Percentiles rank a stretch among this genome's conserved stretches.
Evolutionary conservation across 1,284 basidiomycete species (phyloP).

Genomic region (Sanghuangporus sanghuang): DNA sequence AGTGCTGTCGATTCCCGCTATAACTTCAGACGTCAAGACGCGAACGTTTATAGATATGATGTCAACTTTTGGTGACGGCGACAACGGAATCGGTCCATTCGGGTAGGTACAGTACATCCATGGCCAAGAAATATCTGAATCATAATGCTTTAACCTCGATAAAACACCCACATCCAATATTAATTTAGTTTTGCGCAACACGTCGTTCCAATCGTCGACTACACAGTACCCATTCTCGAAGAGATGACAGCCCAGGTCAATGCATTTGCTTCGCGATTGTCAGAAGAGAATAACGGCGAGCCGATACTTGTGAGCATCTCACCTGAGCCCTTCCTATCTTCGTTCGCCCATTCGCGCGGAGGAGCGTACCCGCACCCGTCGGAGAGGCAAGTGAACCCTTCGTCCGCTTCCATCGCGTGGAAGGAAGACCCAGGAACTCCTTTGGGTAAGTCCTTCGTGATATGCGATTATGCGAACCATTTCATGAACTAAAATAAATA

Average conservation of each 20-base stretch:
- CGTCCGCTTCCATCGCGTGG: neutral
- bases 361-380: conserved; percentile 13
- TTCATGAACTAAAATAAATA: neutral
- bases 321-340: neutral
- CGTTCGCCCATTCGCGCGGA: conserved; percentile 8
- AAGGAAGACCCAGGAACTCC: neutral
- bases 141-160: neutral
- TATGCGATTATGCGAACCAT: neutral
- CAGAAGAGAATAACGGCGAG: neutral
- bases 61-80: neutral
- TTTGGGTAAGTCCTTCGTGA: neutral
- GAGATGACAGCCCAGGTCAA: conserved; percentile 1
- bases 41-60: conserved; percentile 1
- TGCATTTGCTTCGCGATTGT: neutral
- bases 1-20: conserved; percentile 6
- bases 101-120: neutral
- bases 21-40: neutral
- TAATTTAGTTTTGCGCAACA: neutral
- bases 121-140: neutral
- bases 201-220: conserved; percentile 8
- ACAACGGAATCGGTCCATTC: conserved; percentile 10
- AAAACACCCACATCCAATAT: neutral
- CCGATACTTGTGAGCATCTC: neutral
- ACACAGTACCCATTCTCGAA: conserved; percentile 7
- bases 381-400: neutral